phyloP scores from a whole-genome alignment of 331 rosid species.

The Prunus yedoensis region DNA sequence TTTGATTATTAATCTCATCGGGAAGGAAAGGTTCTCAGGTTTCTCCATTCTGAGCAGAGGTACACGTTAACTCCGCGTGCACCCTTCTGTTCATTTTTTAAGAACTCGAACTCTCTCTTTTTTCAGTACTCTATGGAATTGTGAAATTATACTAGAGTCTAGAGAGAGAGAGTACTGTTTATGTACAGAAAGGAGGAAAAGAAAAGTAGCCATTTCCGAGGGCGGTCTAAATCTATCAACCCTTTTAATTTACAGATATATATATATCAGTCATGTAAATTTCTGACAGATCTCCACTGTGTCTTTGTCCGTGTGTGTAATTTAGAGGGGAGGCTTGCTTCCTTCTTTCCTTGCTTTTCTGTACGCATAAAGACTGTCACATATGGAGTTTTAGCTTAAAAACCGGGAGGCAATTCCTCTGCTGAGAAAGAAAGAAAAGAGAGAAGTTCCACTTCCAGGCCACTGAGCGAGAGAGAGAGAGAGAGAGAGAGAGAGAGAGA shows the following conservation, averaged over 20 bases:
- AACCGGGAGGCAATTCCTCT: conserved; percentile 35
- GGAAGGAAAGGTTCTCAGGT: conserved; percentile 37
- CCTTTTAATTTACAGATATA: conserved; percentile 3
- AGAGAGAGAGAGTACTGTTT: conserved; percentile 14
- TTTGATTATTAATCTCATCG: conserved; percentile 26
- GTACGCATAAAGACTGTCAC: background rate
- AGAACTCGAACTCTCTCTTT: background rate
- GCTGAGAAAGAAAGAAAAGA: background rate
- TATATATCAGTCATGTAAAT: background rate
- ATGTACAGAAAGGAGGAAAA: background rate
- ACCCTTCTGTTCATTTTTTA: background rate
- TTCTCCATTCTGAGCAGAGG: conserved; percentile 3
- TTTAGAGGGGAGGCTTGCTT: no score
- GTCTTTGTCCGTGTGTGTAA: background rate
- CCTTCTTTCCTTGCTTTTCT: no score
- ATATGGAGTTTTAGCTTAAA: conserved; percentile 28
- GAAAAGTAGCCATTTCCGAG: conserved; percentile 26
- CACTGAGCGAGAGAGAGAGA: conserved; percentile 6
- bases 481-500: background rate
- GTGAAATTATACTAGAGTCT: background rate
- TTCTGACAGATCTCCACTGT: background rate
- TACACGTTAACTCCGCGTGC: conserved; percentile 41
- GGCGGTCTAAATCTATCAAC: conserved; percentile 4
- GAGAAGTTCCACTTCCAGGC: background rate
- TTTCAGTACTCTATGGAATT: background rate